These are phyloP conservation scores for Zizania palustris DNA, from an alignment of 202 grass and related monocot genomes.

Conservation along the genomic window DNA sequence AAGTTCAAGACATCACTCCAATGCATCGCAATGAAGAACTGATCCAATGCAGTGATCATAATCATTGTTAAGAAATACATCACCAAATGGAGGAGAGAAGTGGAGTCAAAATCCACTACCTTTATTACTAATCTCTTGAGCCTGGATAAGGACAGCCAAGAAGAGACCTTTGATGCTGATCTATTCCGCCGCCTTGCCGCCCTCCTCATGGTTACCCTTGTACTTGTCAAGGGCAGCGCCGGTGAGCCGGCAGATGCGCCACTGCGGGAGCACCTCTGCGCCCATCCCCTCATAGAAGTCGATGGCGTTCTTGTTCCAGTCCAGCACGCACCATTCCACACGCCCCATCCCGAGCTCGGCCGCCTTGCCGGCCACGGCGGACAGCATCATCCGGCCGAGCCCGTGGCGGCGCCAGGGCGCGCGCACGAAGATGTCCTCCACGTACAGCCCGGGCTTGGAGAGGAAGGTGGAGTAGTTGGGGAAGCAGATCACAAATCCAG, in stretches of 20 bases:
- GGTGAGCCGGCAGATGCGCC: constrained; percentile 82
- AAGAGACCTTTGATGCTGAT: background rate
- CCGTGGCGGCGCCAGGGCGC: constrained; percentile 78
- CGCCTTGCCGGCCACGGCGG: constrained; percentile 67
- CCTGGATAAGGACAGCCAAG: background rate
- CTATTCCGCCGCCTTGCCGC: constrained; percentile 25
- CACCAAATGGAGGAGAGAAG: constrained; percentile 6
- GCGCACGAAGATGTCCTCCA: constrained; percentile 82
- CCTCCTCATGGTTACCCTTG: constrained; percentile 44
- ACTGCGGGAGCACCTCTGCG: constrained; percentile 81
- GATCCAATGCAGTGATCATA: constrained; percentile 5
- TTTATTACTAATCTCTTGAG: constrained; percentile 32
- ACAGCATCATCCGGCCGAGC: constrained; percentile 78
- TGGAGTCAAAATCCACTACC: constrained; percentile 11
- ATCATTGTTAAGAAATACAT: constrained; percentile 8
- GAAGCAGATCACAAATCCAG: constrained; percentile 68
- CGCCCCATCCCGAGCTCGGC: constrained; percentile 75
- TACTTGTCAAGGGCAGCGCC: constrained; percentile 59
- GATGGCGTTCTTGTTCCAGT: constrained; percentile 91
- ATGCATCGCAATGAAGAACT: background rate
- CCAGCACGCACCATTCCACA: constrained; percentile 87
- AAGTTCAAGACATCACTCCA: background rate
- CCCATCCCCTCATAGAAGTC: constrained; percentile 91
- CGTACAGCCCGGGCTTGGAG: constrained; percentile 64
- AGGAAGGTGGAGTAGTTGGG: constrained; percentile 80